Evolutionary conservation across 1,284 basidiomycete species (phyloP), one percentile per base, ranked within the genome.

Genomic region (Heliocybe sulcata): DNA sequence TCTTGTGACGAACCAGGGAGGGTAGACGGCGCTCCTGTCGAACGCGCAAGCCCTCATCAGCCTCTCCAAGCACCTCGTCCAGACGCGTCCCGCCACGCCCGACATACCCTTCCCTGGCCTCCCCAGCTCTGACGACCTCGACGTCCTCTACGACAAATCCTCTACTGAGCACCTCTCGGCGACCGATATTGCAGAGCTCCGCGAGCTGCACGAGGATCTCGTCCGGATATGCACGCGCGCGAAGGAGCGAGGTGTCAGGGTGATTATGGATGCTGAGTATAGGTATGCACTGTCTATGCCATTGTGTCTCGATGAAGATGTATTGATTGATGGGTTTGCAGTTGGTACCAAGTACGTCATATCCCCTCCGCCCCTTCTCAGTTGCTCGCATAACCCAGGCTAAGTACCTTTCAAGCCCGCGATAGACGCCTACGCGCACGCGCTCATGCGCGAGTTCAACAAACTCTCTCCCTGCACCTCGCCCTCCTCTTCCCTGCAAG

Each of bases 191-290:
- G 65, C 63, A 1, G 77, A 79, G 27, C 73, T 94, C 29, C 75
- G 71, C 10, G 79, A 81, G 14, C 70, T 94, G 1, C 80, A 83
- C 65, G 63, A 72, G 8, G 79, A 86, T 64, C 69, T 94, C 57
- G 65, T 73, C 26, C 69, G 69, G 48, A 83, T 93, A 55, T 87
- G 85, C 60, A 60, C 69, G 4, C 76, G 71, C 49, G 92, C 88
- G 0, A 71, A 79, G 63, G 72, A 81, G 53, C 72, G 81, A 31
- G 77, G 77, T 1, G 78, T 91, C 0, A 77, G 77, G 60, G 71
- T 95, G 38, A 81, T 90, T 52, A 74, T 95, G 48, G 92, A 94
- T 63, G 92, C 92, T 4, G 92, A 95, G 65, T 81, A 92, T 65
- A 87, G 80, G 79, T 84, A 45, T 33, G 72, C 68, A 38, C 10